Base-by-base conservation (phyloP, 2,329 filamentous ascomycete genomes). In the Cercospora sp. region DNA sequence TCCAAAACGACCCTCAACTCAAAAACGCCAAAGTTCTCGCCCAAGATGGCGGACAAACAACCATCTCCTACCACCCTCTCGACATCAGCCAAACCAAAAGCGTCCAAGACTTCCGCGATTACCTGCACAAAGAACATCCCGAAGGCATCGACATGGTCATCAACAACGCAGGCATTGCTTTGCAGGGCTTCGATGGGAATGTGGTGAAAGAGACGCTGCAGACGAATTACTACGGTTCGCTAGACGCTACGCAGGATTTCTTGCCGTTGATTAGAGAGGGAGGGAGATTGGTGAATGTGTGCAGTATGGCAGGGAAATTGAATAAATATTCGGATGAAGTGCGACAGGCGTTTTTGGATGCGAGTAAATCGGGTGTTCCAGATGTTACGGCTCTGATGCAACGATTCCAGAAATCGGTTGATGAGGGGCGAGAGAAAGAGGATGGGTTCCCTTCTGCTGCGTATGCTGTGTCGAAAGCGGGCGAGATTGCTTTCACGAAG, bases 201-300 rank as follows among this genome's bases (percentile, higher is more conserved):
- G 78, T 86, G 23, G 85, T 86, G 33, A 80, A 81, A 63, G 77
- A 79, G 23, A 87, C 85, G 0, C 75, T 87, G 3, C 75, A 79
- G 23, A 82, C 80, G 69, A 87, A 87, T 74, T 87, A 86, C 77
- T 83, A 84, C 75, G 82, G 81, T 72, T 85, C 84, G 3, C 76
- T 87, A 13, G 78, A 81, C 59, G 80, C 80, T 1, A 82, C 80
- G 3, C 80, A 80, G 48, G 69, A 77, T 8, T 78, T 86, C 66
- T 77, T 87, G 26, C 82, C 83, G 5, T 74, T 84, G 5, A 75
- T 87, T 67, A 81, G 80, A 51, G 70, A 78, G 6, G 75, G 76
- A 5, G 83, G 83, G 6, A 81, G 84, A 61, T 74, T 84, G 20
- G 80, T 86, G 30, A 87, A 87, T 69, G 79, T 87, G 2, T 81